Evolutionary conservation across 345 rosid genomes (phyloP).

Genomic region (Ricinus communis): DNA sequence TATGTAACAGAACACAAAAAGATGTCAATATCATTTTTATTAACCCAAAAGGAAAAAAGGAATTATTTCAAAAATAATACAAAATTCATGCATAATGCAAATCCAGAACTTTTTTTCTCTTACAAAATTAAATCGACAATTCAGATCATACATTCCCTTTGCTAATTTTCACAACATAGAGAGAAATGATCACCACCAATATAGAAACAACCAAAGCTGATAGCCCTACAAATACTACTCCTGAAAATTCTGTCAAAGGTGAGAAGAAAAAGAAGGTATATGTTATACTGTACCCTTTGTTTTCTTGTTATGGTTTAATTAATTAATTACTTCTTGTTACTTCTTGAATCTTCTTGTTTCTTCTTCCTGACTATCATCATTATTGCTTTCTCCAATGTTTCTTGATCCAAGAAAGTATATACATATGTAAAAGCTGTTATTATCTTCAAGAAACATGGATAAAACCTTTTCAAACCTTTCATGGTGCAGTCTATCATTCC

Average conservation of each 20-base stretch:
- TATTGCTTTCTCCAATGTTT: not conserved
- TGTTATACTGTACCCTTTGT: no score
- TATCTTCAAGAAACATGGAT: not conserved
- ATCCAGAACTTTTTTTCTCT: slow-evolving; percentile 1
- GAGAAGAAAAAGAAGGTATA: slow-evolving; percentile 81
- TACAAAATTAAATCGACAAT: not conserved
- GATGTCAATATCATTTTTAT: not conserved
- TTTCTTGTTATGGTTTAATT: not conserved
- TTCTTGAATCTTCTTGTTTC: not conserved
- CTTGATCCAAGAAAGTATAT: not conserved
- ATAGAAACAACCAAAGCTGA: slow-evolving; percentile 37
- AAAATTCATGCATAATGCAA: slow-evolving; percentile 1
- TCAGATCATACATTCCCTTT: not conserved
- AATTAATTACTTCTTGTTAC: not conserved
- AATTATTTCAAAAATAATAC: not conserved
- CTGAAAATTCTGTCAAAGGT: slow-evolving; percentile 47
- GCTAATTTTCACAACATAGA: slow-evolving; percentile 23
- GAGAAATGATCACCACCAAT: slow-evolving; percentile 17
- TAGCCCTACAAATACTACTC: slow-evolving; percentile 10
- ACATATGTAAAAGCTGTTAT: not conserved
- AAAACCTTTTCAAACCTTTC: not conserved
- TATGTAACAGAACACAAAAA: slow-evolving; percentile 40
- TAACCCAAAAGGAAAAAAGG: not conserved
- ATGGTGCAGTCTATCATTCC: slow-evolving; percentile 53
- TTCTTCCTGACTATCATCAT: not conserved